A percentile compares a stretch with the other conserved stretches of the same genome.
phyloP scores from a whole-genome alignment of 169 alveolate species.

The Nephromyces sp. region DNA sequence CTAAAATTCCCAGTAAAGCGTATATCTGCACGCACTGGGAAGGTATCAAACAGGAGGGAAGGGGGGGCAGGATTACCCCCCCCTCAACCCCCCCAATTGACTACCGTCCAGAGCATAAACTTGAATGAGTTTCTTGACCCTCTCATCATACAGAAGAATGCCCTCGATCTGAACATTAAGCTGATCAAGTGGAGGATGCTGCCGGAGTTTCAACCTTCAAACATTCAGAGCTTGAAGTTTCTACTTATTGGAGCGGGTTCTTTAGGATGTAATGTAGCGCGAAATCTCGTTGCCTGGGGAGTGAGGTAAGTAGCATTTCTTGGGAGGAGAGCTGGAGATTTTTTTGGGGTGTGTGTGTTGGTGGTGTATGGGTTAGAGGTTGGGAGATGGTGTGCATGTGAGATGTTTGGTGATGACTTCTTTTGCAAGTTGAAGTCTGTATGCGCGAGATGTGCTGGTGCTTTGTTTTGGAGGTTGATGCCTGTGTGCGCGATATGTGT shows the following conservation, averaged over 20 bases:
- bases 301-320: slow-evolving; percentile 33
- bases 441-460: background rate
- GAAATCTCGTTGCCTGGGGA: slow-evolving; percentile 88
- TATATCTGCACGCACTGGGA: too few relatives aligned
- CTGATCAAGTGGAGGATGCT: slow-evolving; percentile 87
- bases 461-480: background rate
- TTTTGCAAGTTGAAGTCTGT: background rate
- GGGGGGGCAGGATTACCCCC: too few relatives aligned
- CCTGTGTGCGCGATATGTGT: background rate
- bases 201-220: slow-evolving; percentile 67
- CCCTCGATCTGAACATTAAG: slow-evolving; percentile 80
- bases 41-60: too few relatives aligned
- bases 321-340: background rate
- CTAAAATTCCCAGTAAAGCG: too few relatives aligned
- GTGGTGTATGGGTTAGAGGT: background rate
- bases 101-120: slow-evolving; percentile 32
- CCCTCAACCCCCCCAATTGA: background rate
- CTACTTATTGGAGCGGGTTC: slow-evolving; percentile 79
- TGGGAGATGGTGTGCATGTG: background rate
- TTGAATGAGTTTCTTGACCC: slow-evolving; percentile 65
- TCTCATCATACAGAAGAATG: slow-evolving; percentile 57
- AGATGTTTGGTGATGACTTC: background rate
- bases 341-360: background rate
- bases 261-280: slow-evolving; percentile 67
- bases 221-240: slow-evolving; percentile 50